Evolutionary conservation across 202 grass and related monocot genomes (phyloP).

Genomic region (Zoysia matrella): DNA sequence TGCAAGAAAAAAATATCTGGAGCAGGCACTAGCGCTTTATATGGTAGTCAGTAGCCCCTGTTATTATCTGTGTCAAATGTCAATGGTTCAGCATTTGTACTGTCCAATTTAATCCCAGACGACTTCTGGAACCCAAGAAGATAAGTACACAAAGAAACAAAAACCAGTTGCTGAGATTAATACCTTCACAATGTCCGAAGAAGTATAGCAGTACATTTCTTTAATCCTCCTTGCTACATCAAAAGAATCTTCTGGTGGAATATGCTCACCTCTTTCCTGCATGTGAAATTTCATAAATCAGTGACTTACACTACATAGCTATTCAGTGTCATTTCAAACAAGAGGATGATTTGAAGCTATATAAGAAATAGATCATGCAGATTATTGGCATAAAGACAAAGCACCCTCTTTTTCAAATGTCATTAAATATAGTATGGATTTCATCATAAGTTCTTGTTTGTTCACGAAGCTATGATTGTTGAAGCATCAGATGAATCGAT

Average conservation of each 20-base stretch:
- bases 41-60: neutral
- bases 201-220: constrained; percentile 97
- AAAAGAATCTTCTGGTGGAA: constrained; percentile 95
- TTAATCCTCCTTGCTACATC: constrained; percentile 90
- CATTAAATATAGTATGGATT: constrained; percentile 5
- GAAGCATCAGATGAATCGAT: constrained; percentile 9
- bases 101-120: neutral
- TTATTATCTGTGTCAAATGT: neutral
- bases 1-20: neutral
- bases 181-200: constrained; percentile 99
- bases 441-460: constrained; percentile 18
- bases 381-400: constrained; percentile 18
- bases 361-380: constrained; percentile 8
- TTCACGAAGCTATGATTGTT: constrained; percentile 32
- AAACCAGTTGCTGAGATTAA: neutral
- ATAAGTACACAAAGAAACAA: neutral
- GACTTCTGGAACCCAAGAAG: constrained; percentile 5
- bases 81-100: neutral
- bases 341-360: constrained; percentile 20
- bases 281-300: constrained; percentile 40
- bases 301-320: neutral
- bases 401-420: constrained; percentile 3
- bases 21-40: neutral
- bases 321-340: neutral
- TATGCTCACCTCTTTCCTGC: constrained; percentile 97